Evolutionary conservation across 116 monocot species (phyloP).

Genomic region (Trichopus zeylanicus): DNA sequence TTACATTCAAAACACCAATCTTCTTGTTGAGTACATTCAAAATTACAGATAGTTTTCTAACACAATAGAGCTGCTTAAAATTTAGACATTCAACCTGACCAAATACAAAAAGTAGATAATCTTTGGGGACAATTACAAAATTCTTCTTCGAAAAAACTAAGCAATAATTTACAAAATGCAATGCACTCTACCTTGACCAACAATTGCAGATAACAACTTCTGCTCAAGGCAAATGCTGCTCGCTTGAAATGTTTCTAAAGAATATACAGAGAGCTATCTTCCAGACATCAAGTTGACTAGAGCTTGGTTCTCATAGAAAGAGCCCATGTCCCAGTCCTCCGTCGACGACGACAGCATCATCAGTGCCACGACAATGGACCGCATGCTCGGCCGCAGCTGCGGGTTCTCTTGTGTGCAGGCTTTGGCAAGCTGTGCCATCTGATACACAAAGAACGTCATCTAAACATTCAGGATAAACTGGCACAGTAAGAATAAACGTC

Average conservation of each 20-base stretch:
- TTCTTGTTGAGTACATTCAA: too few species aligned
- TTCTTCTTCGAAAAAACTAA: not conserved
- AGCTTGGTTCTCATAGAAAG: slow-evolving; percentile 41
- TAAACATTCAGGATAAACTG: not conserved
- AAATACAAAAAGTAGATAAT: not conserved
- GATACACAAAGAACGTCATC: not conserved
- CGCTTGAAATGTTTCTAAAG: too few species aligned
- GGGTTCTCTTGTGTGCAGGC: slow-evolving; percentile 71
- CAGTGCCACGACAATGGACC: slow-evolving; percentile 59
- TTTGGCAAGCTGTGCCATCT: slow-evolving; percentile 76
- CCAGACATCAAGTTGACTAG: slow-evolving; percentile 66
- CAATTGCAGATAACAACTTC: too few species aligned
- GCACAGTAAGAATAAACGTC: too few species aligned
- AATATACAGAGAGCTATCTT: slow-evolving; percentile 28
- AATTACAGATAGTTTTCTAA: too few species aligned
- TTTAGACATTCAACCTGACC: too few species aligned
- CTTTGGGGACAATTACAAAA: not conserved
- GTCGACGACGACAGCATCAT: slow-evolving; percentile 73
- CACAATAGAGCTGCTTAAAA: too few species aligned
- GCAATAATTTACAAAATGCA: not conserved
- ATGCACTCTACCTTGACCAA: not conserved
- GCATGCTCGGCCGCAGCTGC: slow-evolving; percentile 65
- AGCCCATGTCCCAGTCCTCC: slow-evolving; percentile 52
- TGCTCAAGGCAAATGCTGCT: too few species aligned
- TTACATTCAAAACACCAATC: too few species aligned